These are phyloP conservation scores for Paraconiothyrium brasiliense DNA, from an alignment of 2,329 filamentous ascomycete genomes.

Conservation along the genomic window DNA sequence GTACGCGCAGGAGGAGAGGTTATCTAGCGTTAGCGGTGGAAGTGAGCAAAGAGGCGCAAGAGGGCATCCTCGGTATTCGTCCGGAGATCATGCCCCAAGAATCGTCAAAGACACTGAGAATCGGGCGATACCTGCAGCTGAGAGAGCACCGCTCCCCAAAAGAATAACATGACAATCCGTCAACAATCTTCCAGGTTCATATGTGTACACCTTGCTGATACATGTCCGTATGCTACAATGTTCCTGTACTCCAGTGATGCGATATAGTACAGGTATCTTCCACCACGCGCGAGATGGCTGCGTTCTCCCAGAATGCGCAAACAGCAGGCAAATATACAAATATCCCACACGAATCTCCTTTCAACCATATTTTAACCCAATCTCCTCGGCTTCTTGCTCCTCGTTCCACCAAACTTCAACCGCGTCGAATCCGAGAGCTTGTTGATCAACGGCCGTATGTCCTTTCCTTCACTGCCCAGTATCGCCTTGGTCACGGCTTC, in stretches of 20 bases:
- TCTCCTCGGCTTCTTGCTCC: constrained; percentile 84
- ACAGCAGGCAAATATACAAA: neutral
- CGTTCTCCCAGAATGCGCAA: neutral
- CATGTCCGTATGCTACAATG: constrained; percentile 17
- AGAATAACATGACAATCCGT: constrained; percentile 44
- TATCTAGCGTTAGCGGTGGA: constrained; percentile 43
- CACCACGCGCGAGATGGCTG: constrained; percentile 1
- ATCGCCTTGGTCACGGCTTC: constrained; percentile 92
- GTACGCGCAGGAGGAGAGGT: constrained; percentile 38
- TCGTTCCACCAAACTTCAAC: constrained; percentile 94
- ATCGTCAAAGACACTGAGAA: constrained; percentile 52
- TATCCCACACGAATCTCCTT: constrained; percentile 43
- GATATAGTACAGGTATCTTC: constrained; percentile 31
- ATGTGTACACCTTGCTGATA: constrained; percentile 18
- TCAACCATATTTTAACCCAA: constrained; percentile 63
- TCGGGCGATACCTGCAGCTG: constrained; percentile 54
- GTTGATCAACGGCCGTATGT: constrained; percentile 77
- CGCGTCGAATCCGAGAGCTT: constrained; percentile 86
- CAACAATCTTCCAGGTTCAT: constrained; percentile 13
- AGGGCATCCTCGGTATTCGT: constrained; percentile 40
- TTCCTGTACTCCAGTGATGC: constrained; percentile 31
- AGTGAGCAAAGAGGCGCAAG: constrained; percentile 45
- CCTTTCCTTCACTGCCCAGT: constrained; percentile 82
- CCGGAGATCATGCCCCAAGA: constrained; percentile 44
- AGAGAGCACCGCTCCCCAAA: constrained; percentile 56